Conservation (phyloP, 2,329 filamentous ascomycete genomes). For the Alternaria sp. region DNA sequence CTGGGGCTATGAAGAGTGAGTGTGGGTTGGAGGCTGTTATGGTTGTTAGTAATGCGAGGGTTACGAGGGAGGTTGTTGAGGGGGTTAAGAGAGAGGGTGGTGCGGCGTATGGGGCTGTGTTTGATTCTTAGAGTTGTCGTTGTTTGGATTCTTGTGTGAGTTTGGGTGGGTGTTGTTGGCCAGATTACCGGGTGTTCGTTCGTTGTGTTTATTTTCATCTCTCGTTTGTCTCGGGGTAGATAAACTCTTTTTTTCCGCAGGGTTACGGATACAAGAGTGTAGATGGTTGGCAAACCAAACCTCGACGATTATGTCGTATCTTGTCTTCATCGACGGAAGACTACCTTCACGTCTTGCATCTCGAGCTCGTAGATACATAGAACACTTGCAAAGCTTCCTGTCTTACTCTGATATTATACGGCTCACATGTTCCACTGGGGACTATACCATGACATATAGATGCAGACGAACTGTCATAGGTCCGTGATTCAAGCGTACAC, state of each 20-base stretch:
- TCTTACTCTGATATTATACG: not conserved
- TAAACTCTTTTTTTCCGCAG: not conserved
- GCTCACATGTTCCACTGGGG: not conserved
- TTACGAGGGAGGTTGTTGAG: conserved; percentile 29
- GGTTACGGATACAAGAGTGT: too few relatives aligned
- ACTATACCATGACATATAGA: not conserved
- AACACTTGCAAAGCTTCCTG: not conserved
- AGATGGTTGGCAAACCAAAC: not conserved
- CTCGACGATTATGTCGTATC: not conserved
- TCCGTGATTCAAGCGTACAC: not conserved
- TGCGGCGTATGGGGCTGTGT: conserved; percentile 35
- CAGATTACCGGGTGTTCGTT: not conserved
- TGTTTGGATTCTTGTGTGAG: too few relatives aligned
- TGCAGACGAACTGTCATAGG: not conserved
- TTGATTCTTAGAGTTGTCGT: conserved; percentile 27
- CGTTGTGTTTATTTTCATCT: not conserved
- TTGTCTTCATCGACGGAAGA: not conserved
- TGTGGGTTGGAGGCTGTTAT: conserved; percentile 28
- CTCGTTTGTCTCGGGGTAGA: not conserved
- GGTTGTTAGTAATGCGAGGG: conserved; percentile 32
- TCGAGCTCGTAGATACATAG: not conserved
- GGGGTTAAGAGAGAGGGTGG: conserved; percentile 21
- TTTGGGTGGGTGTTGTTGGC: not conserved
- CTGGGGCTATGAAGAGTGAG: conserved; percentile 7
- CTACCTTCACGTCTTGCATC: accelerated